These are phyloP conservation scores for Nannizzia gypsea DNA, from an alignment of 2,329 filamentous ascomycete genomes.

Conservation along the genomic window DNA sequence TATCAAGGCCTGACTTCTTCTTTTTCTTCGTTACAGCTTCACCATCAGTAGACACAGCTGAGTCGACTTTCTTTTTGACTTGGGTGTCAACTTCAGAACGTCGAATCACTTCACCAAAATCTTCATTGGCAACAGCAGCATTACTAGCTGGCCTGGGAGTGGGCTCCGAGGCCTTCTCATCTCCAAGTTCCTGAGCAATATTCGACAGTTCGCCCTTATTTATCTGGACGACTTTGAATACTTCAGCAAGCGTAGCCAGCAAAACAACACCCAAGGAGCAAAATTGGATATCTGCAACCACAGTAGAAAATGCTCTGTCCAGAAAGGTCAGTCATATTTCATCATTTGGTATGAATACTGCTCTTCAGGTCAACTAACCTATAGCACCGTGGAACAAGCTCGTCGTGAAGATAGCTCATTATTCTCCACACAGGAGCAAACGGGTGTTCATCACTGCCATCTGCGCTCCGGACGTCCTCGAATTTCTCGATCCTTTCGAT, in stretches of 20 bases:
- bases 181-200: background rate
- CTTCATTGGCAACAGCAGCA: slow-evolving; percentile 5
- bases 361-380: slow-evolving; percentile 21
- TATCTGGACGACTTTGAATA: slow-evolving; percentile 31
- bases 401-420: slow-evolving; percentile 21
- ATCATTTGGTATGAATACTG: too few relatives aligned
- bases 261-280: slow-evolving; percentile 59
- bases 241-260: slow-evolving; percentile 50
- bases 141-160: background rate
- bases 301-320: slow-evolving; percentile 48
- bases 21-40: background rate
- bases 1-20: background rate
- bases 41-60: background rate
- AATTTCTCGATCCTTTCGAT: slow-evolving; percentile 35
- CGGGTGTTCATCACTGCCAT: slow-evolving; percentile 1
- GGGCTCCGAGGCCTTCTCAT: background rate
- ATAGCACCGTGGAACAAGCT: slow-evolving; percentile 33
- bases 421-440: slow-evolving; percentile 21
- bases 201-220: background rate
- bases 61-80: background rate
- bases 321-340: too few relatives aligned
- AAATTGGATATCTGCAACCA: slow-evolving; percentile 62
- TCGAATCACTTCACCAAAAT: slow-evolving; percentile 8
- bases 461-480: slow-evolving; percentile 15
- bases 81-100: background rate